These are phyloP conservation scores for Tylopilus balloui DNA, from an alignment of 768 basidiomycete genomes.

Conservation along the genomic window DNA sequence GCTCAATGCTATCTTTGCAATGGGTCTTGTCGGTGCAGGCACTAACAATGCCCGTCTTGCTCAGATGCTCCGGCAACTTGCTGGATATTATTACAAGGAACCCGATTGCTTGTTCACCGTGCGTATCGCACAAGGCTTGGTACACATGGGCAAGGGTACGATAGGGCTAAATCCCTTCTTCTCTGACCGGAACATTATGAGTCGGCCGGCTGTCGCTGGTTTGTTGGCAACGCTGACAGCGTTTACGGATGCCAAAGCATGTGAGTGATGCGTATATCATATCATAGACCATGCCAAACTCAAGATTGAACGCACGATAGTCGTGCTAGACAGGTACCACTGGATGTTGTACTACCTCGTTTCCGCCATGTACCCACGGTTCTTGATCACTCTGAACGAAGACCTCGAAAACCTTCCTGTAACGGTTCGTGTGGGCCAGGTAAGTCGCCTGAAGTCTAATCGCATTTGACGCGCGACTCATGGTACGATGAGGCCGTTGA, in stretches of 20 bases:
- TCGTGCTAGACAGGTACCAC: constrained; percentile 91
- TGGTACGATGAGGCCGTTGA: constrained; percentile 70
- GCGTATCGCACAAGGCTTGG: constrained; percentile 89
- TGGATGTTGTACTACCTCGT: constrained; percentile 99
- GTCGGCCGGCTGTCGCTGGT: constrained; percentile 83
- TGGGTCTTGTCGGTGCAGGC: constrained; percentile 97
- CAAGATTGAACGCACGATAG: constrained; percentile 37
- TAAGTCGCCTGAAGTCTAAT: constrained; percentile 30
- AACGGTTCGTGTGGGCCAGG: constrained; percentile 92
- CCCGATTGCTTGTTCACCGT: constrained; percentile 96
- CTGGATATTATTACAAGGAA: constrained; percentile 98
- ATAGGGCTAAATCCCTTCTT: constrained; percentile 97
- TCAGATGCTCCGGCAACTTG: constrained; percentile 95
- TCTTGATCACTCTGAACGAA: constrained; percentile 96
- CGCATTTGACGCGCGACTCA: constrained; percentile 1
- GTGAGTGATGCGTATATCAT: constrained; percentile 47
- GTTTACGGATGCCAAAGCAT: constrained; percentile 90
- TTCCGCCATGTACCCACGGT: constrained; percentile 96
- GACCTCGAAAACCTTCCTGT: constrained; percentile 81
- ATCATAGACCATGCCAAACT: background rate
- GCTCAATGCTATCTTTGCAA: constrained; percentile 94
- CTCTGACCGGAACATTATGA: constrained; percentile 87
- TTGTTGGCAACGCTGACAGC: constrained; percentile 83
- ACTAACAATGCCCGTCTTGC: constrained; percentile 98
- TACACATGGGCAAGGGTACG: constrained; percentile 99